Percentiles rank a stretch among this genome's conserved stretches.
These are phyloP conservation scores for Barnettozyma vustinii DNA, from an alignment of 805 yeast genomes.

Conservation along the genomic window DNA sequence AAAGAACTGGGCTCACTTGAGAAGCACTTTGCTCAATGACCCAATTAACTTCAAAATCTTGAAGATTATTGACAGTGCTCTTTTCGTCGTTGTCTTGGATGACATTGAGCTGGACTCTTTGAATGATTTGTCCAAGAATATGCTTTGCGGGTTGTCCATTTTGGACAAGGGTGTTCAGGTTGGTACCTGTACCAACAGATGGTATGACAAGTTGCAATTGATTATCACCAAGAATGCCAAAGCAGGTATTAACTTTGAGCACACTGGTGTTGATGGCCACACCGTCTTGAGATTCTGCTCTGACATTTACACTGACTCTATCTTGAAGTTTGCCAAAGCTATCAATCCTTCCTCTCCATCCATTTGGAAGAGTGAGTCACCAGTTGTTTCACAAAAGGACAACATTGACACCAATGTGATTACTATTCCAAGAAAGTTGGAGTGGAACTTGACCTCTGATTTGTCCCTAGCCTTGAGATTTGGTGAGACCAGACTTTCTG, in stretches of 20 bases:
- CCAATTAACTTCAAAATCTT: slow-evolving; percentile 63
- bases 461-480: slow-evolving; percentile 75
- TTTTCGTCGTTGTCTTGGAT: slow-evolving; percentile 80
- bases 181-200: slow-evolving; percentile 90
- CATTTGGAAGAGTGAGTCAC: slow-evolving; percentile 54
- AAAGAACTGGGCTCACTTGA: slow-evolving; percentile 76
- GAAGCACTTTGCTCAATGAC: slow-evolving; percentile 46
- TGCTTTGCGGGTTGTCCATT: slow-evolving; percentile 80
- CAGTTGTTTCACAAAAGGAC: slow-evolving; percentile 39
- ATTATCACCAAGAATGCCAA: slow-evolving; percentile 84
- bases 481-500: slow-evolving; percentile 86
- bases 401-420: slow-evolving; percentile 41
- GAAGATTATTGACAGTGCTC: slow-evolving; percentile 70
- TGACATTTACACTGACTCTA: slow-evolving; percentile 88
- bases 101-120: slow-evolving; percentile 59
- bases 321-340: slow-evolving; percentile 76
- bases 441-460: slow-evolving; percentile 80
- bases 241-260: slow-evolving; percentile 91
- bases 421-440: slow-evolving; percentile 79
- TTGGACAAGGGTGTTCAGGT: slow-evolving; percentile 83
- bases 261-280: slow-evolving; percentile 94
- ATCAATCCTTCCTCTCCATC: slow-evolving; percentile 70
- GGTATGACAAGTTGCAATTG: slow-evolving; percentile 90
- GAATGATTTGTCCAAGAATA: slow-evolving; percentile 68
- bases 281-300: slow-evolving; percentile 84